Conservation (phyloP, 768 basidiomycete species). For the Tulasnella sp. region DNA sequence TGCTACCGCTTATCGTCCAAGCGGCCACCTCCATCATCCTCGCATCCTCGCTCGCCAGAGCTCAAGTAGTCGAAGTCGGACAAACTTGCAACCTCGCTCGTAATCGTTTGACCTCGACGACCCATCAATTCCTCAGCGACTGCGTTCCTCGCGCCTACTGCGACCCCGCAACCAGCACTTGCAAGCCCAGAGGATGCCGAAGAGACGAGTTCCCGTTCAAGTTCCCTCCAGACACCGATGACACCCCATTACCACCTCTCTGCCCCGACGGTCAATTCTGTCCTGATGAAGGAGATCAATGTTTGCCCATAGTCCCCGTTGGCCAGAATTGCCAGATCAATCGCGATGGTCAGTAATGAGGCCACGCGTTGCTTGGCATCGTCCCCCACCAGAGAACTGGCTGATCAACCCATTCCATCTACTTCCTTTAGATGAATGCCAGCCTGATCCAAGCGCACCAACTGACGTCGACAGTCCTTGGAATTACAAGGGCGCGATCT, state of each 20-base stretch:
- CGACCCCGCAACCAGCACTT: conserved; percentile 47
- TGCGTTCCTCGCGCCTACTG: conserved; percentile 72
- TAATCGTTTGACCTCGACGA: conserved; percentile 68
- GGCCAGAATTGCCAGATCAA: conserved; percentile 76
- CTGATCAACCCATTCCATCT: background rate
- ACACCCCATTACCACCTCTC: conserved; percentile 50
- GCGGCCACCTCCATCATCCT: background rate
- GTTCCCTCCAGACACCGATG: background rate
- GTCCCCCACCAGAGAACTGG: background rate
- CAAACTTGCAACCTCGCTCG: conserved; percentile 16
- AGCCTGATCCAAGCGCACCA: conserved; percentile 57
- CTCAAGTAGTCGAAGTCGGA: conserved; percentile 3
- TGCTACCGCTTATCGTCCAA: background rate
- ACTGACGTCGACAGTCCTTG: conserved; percentile 34
- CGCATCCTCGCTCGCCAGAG: background rate
- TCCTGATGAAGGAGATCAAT: conserved; percentile 74
- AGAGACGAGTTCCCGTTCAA: conserved; percentile 68
- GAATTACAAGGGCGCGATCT: conserved; percentile 48
- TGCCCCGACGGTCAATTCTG: conserved; percentile 68
- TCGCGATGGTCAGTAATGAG: conserved; percentile 61
- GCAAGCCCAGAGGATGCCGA: conserved; percentile 65
- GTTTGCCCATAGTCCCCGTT: conserved; percentile 57
- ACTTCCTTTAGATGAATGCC: conserved; percentile 64
- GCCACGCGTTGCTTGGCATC: conserved; percentile 1
- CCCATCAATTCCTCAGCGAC: conserved; percentile 75